Conservation (phyloP, 805 yeast species). For the Metschnikowia lunata region DNA sequence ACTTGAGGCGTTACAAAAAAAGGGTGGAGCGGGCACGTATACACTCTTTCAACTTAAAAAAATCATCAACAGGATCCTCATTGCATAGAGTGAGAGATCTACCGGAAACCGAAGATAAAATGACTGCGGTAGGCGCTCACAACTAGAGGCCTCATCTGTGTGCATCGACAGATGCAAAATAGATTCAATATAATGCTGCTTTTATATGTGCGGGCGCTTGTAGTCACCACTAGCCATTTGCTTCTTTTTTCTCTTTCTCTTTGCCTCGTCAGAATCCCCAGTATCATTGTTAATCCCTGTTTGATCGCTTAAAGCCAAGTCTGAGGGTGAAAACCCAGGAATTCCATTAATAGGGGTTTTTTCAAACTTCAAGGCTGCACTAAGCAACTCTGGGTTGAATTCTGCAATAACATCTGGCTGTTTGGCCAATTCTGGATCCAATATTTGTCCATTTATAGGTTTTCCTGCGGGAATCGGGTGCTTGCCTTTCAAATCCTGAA, state of each 20-base stretch:
- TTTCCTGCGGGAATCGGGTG: slow-evolving; percentile 54
- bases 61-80: too few species aligned
- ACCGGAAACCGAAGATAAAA: too few species aligned
- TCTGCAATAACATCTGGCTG: slow-evolving; percentile 45
- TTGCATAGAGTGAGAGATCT: too few species aligned
- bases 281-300: slow-evolving; percentile 39
- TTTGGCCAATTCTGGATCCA: slow-evolving; percentile 35
- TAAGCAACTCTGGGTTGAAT: slow-evolving; percentile 47
- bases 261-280: slow-evolving; percentile 36
- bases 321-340: slow-evolving; percentile 69
- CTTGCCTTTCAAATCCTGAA: slow-evolving; percentile 79
- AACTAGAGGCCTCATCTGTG: too few species aligned
- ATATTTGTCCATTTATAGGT: slow-evolving; percentile 31
- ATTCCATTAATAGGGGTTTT: slow-evolving; percentile 65
- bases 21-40: background rate
- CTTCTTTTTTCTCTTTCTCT: slow-evolving; percentile 35
- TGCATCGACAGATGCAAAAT: too few species aligned
- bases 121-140: too few species aligned
- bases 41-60: background rate
- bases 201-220: slow-evolving; percentile 30
- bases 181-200: too few species aligned
- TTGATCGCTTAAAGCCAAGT: slow-evolving; percentile 58
- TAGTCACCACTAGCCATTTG: slow-evolving; percentile 31
- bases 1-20: slow-evolving; percentile 1
- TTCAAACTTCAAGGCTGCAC: slow-evolving; percentile 53